phyloP scores from a whole-genome alignment of 1,284 basidiomycete species.

The Leccinum pachyderme region DNA sequence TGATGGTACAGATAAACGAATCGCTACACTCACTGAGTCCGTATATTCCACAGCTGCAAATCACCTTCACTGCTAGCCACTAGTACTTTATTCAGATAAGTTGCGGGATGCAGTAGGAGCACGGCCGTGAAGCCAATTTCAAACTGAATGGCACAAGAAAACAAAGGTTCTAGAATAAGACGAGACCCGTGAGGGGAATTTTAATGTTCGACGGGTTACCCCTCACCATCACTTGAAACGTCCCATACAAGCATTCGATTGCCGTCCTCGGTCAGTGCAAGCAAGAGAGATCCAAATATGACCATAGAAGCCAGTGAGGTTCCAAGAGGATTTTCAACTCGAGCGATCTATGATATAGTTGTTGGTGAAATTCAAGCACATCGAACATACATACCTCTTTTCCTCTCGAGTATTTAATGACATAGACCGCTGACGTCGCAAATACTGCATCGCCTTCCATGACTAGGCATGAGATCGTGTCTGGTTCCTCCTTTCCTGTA shows the following conservation, averaged over 20 bases:
- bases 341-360: constrained; percentile 38
- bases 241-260: constrained; percentile 83
- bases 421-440: constrained; percentile 67
- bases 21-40: constrained; percentile 61
- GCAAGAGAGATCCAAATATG: constrained; percentile 78
- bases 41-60: constrained; percentile 94
- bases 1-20: background rate
- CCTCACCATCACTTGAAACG: constrained; percentile 43
- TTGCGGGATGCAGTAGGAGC: constrained; percentile 87
- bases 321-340: constrained; percentile 62
- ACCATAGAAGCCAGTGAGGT: constrained; percentile 59
- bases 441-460: constrained; percentile 89
- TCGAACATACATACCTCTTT: constrained; percentile 62
- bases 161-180: constrained; percentile 19
- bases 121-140: constrained; percentile 81
- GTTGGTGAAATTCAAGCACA: constrained; percentile 5
- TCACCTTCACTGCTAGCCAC: constrained; percentile 81
- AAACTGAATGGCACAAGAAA: constrained; percentile 62
- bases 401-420: constrained; percentile 82
- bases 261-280: constrained; percentile 82
- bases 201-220: background rate
- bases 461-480: constrained; percentile 73
- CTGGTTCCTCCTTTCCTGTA: constrained; percentile 75
- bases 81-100: constrained; percentile 95
- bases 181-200: constrained; percentile 4